Percentiles rank a stretch among this genome's conserved stretches.
Conservation (phyloP, 176 grass and related monocot species). For the Chrysopogon serrulatus region DNA sequence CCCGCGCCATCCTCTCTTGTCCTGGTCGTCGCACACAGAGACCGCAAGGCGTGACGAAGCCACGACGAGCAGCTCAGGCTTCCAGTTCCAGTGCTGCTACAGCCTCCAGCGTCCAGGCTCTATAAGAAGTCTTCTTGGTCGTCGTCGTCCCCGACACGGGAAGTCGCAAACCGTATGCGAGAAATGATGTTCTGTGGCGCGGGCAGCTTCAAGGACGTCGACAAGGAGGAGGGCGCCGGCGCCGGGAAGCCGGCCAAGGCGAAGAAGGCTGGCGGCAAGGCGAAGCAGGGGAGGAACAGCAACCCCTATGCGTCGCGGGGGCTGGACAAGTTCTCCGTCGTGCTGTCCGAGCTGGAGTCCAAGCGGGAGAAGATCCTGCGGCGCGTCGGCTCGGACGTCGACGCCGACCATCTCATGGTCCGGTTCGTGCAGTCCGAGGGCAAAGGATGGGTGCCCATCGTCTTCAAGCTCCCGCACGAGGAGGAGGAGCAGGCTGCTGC, state of each 20-base stretch:
- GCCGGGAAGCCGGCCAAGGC: not conserved
- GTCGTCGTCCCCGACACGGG: not conserved
- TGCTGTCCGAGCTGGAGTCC: constrained; percentile 74
- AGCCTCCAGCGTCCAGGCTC: not conserved
- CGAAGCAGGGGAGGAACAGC: constrained; percentile 36
- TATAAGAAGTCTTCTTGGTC: constrained; percentile 3
- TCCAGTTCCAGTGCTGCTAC: too few species aligned
- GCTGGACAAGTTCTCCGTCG: constrained; percentile 91
- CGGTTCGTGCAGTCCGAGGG: constrained; percentile 62
- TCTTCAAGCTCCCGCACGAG: constrained; percentile 54
- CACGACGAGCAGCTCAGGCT: not conserved
- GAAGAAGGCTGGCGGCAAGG: constrained; percentile 7
- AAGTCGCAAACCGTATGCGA: constrained; percentile 6
- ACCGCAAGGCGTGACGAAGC: not conserved
- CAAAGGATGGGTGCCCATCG: constrained; percentile 66
- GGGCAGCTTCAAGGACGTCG: constrained; percentile 49
- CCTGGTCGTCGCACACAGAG: not conserved
- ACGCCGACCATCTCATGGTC: constrained; percentile 46
- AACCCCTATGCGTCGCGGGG: constrained; percentile 79
- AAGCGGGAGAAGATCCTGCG: constrained; percentile 63
- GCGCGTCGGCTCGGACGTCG: constrained; percentile 28
- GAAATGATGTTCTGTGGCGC: constrained; percentile 58
- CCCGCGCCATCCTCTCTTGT: not conserved
- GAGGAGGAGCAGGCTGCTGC: not conserved
- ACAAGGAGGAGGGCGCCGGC: constrained; percentile 20